phyloP scores from a whole-genome alignment of 2,329 filamentous ascomycete genomes.

The Diaporthe citriasiana region DNA sequence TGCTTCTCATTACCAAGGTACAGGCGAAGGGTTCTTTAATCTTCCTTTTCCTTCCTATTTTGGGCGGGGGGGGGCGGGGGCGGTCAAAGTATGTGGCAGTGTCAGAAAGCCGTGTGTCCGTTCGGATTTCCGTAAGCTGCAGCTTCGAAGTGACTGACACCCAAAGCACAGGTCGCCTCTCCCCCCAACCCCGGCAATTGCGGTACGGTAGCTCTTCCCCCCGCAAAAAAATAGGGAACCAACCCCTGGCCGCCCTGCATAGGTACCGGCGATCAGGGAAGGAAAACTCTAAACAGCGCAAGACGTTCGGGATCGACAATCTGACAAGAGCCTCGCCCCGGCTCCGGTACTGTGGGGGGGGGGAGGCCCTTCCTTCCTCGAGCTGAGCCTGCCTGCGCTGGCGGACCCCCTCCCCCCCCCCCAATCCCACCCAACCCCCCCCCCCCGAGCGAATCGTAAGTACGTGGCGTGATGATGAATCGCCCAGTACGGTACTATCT shows the following conservation, averaged over 20 bases:
- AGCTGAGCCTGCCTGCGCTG: conserved; percentile 7
- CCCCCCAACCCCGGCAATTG: conserved; percentile 13
- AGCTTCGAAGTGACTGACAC: neutral
- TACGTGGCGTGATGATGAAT: conserved; percentile 35
- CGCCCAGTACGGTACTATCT: conserved; percentile 10
- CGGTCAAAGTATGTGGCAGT: conserved; percentile 32
- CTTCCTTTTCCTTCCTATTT: neutral
- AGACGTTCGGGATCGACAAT: conserved; percentile 31
- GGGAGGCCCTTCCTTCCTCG: neutral
- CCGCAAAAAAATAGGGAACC: conserved; percentile 35
- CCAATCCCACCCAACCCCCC: neutral
- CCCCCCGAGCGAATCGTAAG: conserved; percentile 3
- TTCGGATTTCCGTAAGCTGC: conserved; percentile 5
- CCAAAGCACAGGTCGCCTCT: conserved; percentile 5
- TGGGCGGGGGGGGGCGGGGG: neutral
- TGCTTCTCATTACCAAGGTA: conserved; percentile 7
- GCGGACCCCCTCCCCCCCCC: neutral
- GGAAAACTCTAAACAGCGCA: conserved; percentile 36
- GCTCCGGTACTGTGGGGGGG: conserved; percentile 1
- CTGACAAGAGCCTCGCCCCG: conserved; percentile 34
- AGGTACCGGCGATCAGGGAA: conserved; percentile 33
- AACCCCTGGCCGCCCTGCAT: conserved; percentile 32
- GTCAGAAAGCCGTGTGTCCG: conserved; percentile 6
- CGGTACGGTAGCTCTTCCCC: conserved; percentile 31
- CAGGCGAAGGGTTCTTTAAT: neutral